Evolutionary conservation across 2,329 filamentous ascomycete genomes (phyloP), one percentile per base, ranked within the genome.

Genomic region (Fusarium siculi): DNA sequence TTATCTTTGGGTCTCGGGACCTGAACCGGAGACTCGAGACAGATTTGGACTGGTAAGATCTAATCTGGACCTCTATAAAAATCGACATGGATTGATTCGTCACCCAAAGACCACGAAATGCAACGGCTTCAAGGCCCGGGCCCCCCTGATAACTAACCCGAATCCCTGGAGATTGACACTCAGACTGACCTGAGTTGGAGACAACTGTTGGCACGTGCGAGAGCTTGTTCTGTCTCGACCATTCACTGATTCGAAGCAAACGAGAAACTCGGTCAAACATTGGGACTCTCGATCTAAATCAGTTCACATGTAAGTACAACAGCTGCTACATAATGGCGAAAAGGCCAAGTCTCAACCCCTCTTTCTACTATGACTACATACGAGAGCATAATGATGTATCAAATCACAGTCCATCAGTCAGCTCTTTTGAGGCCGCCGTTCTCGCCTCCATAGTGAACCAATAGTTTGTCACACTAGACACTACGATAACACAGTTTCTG

Each of bases 161-260:
- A 59, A 69, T 57, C 65, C 66, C 52, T 69, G 64, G 49, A 63
- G 25, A 57, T 28, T 57, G 50, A 54, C 34, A 54, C 19, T 28
- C 23, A 47, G 54, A 36, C n/a, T 57, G 54, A n/a, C 54, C 55
- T 57, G 23, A 42, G 37, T 64, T 68, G 36, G 52, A 69, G 66
- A 49, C 66, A 64, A 70, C 66, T 52, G 63, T 63, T 75, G 74
- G 74, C 74, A 76, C 73, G 74, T 77, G 73, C 73, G 64, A 71
- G 71, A 74, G 66, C 73, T 76, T 70, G 74, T 66, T 57, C 46
- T 61, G 46, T 43, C 63, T 50, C 28, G 32, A 52, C 55, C 39
- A 70, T 43, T 50, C 62, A 53, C 47, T 57, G 53, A 43, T 46
- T 56, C 42, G 44, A 70, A 69, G 53, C 43, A 70, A 46, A 60